Base-by-base conservation (phyloP, 2,329 filamentous ascomycete genomes). In the Pezicula rhizophila region DNA sequence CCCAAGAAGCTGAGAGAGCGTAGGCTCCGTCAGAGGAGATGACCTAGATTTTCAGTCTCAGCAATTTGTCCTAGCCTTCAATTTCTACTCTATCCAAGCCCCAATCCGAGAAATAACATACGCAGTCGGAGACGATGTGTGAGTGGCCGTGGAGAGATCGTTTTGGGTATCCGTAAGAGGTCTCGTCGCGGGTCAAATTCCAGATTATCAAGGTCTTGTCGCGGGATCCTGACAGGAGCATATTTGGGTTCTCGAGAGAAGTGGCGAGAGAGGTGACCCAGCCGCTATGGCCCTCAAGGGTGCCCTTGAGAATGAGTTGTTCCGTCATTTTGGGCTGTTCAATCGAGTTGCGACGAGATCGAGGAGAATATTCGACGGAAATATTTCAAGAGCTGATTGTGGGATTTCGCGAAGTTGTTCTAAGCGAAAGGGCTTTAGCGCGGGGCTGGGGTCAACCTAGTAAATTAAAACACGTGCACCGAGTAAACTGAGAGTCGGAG, bases 131-230 rank as follows among this genome's bases (percentile, higher is more conserved):
- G 72, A 99, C 91, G 74, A 99, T 99, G 86, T 99, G 93, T 60
- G 91, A 96, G 84, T 99, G 93, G 70, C 93, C 93, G 79, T 95
- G 86, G 65, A 99, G 90, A 71, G 89, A 95, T 78, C 93, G 87
- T 85, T 99, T 97, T 70, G 93, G 93, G 83, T 96, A 96, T 67
- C 93, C 93, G 82, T 97, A 99, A 71, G 89, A 86, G 72, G 85
- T 84, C 79, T 97, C 93, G 76, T 97, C 91, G 77, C 93, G 92
- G 75, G 93, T 97, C 69, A 99, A 83, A 84, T 96, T 96, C 93
- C 93, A 99, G 84, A 99, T 95, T 80, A 99, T 99, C 73, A 99
- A 81, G 64, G 88, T 89, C 87, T 97, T 96, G 84, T 99, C 93
- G 78, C 93, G 90, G 72, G 84, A 89, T 69, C 81, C 92, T 64